Evolutionary conservation across 169 alveolate species (phyloP), one percentile per base, ranked within the genome.

Genomic region (Ichthyophthirius multifiliis): DNA sequence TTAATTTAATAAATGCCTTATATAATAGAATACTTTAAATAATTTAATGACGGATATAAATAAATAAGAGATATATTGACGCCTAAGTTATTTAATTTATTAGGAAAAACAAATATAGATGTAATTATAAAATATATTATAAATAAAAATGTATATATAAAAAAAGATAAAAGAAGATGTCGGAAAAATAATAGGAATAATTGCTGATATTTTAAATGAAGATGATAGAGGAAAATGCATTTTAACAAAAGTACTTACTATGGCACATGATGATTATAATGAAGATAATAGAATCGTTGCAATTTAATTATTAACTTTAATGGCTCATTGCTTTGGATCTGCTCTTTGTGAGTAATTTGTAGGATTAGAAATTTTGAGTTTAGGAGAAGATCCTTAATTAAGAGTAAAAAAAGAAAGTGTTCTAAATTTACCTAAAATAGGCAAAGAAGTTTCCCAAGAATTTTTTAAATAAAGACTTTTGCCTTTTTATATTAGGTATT

Each of bases 211-310:
- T 30, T 37, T 81, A 15, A 32, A 31, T 5, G 55, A 18, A 13
- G 48, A 81, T 9, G 86, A 67, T 45, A 67, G 74, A 71, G 45
- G 76, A 27, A 76, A 80, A 5, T 71, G 27, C 32, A 80, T 80
- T 12, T 32, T 71, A 13, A 80, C 46, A 23, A 76, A 67, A 31
- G 37, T 80, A 27, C 37, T 80, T 3, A 47, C 44, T 16, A 47
- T 80, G 76, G 65, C 82, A 31, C 81, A 80, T 39, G 86, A 81
- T 71, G 86, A 81, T 47, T 37, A 55, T 0, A 62, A 34, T 35
- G 74, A 81, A 47, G 81, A 81, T 5, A 55, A 73, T 81, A 81
- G 76, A 55, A 71, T 81, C 16, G 82, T 81, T 35, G 86, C 86
- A 5, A 43, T 81, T 31, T 35, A 79, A 65, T 18, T 67, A 2